phyloP scores from a whole-genome alignment of 2,329 filamentous ascomycete genomes.

The Trichoderma atrobrunneum region DNA sequence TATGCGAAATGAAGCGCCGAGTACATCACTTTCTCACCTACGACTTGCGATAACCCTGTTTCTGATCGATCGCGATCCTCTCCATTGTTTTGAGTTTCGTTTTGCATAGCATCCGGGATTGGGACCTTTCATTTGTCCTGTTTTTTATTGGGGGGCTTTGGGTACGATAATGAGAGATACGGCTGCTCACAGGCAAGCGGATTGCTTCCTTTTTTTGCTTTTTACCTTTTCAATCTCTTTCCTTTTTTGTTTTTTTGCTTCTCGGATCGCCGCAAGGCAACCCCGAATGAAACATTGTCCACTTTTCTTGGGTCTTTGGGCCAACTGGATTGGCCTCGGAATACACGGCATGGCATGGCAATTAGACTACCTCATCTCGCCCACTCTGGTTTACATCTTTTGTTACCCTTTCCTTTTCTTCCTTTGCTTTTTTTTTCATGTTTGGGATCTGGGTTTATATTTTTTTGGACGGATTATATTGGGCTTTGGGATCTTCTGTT shows the following conservation, averaged over 20 bases:
- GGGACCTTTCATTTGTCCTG: conserved; percentile 21
- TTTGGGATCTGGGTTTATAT: background rate
- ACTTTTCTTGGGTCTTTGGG: conserved; percentile 9
- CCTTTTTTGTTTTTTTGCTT: background rate
- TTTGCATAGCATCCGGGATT: conserved; percentile 29
- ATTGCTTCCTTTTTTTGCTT: conserved; percentile 24
- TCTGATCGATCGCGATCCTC: conserved; percentile 11
- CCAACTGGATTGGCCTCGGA: conserved; percentile 21
- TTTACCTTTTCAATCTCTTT: conserved; percentile 21
- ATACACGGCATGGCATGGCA: conserved; percentile 21
- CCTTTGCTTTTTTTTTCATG: background rate
- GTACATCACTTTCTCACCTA: conserved; percentile 15
- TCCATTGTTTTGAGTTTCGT: conserved; percentile 15
- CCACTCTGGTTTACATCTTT: conserved; percentile 15
- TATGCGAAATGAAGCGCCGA: conserved; percentile 5
- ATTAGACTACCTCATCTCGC: conserved; percentile 19
- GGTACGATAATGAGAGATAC: conserved; percentile 10
- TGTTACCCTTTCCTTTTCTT: background rate
- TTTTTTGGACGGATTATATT: background rate
- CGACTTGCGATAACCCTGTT: conserved; percentile 3
- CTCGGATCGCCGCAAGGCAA: conserved; percentile 30
- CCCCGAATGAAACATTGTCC: conserved; percentile 2
- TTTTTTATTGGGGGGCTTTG: conserved; percentile 20
- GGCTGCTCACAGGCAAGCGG: background rate
- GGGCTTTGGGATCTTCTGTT: background rate